Conservation (phyloP, 768 basidiomycete species). For the Tulasnella sp. region DNA sequence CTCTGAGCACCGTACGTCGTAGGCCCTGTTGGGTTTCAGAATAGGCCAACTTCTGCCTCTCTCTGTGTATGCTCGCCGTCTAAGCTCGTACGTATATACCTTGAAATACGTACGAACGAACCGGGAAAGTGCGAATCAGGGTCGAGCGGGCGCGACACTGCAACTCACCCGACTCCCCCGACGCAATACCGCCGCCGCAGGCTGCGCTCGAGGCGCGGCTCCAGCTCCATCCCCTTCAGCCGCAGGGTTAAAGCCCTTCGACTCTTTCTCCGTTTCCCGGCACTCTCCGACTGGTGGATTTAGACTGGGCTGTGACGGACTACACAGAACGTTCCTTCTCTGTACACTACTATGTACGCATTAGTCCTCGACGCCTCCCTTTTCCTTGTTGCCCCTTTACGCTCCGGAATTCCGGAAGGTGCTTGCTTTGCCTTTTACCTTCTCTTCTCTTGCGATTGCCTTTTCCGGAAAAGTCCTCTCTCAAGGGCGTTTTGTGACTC, state of each 20-base stretch:
- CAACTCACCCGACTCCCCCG: background rate
- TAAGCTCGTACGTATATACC: no score
- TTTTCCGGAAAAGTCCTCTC: background rate
- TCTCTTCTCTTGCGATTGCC: background rate
- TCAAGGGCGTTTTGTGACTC: background rate
- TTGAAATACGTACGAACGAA: background rate
- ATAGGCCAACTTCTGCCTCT: background rate
- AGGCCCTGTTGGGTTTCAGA: background rate
- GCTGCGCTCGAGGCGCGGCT: background rate
- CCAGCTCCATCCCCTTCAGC: background rate
- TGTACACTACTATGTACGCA: background rate
- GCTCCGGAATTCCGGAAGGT: background rate
- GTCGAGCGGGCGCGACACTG: background rate
- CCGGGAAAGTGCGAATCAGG: background rate
- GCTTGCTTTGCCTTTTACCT: background rate
- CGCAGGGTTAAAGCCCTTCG: background rate
- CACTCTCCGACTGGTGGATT: background rate
- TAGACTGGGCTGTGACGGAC: background rate
- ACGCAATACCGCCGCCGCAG: background rate
- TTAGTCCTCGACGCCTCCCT: background rate
- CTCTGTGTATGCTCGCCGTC: background rate
- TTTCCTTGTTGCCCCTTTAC: background rate
- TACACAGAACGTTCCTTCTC: no score
- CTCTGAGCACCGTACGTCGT: background rate
- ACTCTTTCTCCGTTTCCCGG: background rate